Base-by-base conservation (phyloP, 1,139 yeast species). In the Saccharomyces hybrid region DNA sequence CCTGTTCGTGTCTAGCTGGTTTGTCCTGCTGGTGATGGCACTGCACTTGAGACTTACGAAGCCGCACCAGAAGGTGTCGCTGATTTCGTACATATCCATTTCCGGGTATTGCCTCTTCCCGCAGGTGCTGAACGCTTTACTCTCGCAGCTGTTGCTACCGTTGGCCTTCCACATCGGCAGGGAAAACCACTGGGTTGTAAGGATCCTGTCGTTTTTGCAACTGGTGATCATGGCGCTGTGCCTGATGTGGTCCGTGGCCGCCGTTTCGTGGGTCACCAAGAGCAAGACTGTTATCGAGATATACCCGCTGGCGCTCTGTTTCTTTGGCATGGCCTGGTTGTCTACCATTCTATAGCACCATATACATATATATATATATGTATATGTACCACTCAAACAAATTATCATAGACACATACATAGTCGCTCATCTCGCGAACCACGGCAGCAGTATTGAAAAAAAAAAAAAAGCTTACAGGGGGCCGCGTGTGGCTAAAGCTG, bases 81-180 rank as follows among this genome's bases (percentile, higher is more conserved):
- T 67, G 47, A 56, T 67, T 38, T 60, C 70, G 1, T 65, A 67
- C 51, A 54, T 67, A 3, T 68, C 71, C 5, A 50, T 65, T 16
- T 56, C 64, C 6, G 71, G 71, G 7, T 68, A 68, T 56, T 67
- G 70, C 51, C 49, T 68, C 16, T 68, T 67, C 53, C 70, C 70
- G n/a, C 67, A 62, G 50, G 67, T 66, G 8, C 38, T 67, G 19
- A 64, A 61, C 49, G 60, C 70, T 2, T 41, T 64, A 9, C n/a
- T 63, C 29, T 57, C 65, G 27, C 64, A 64, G 42, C 23, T 63
- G 5, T 26, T 66, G 8, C 51, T 62, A 13, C 70, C 71, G 11
- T 47, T 66, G 27, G 32, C 61, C 34, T 52, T 62, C 41, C 58
- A 55, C 41, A 27, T 57, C 41, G 55, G 53, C 2, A 56, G 47